These are phyloP conservation scores for Stachybotrys chlorohalonatus DNA, from an alignment of 2,329 filamentous ascomycete genomes.

Conservation along the genomic window DNA sequence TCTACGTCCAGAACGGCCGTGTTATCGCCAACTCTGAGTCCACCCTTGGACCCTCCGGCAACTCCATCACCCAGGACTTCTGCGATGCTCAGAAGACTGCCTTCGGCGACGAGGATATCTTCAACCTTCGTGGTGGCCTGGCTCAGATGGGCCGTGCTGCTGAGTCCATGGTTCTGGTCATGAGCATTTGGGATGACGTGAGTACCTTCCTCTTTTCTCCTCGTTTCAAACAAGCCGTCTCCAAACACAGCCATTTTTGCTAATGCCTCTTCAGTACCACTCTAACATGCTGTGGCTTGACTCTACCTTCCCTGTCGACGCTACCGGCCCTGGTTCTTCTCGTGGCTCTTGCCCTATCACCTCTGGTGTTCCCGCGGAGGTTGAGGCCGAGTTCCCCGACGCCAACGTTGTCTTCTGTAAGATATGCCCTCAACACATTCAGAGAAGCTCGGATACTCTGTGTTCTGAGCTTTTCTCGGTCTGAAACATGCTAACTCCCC, in stretches of 20 bases:
- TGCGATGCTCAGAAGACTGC: conserved; percentile 46
- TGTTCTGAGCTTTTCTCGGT: not conserved
- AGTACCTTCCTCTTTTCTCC: conserved; percentile 1
- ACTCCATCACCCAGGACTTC: conserved; percentile 43
- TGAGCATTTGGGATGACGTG: conserved; percentile 48
- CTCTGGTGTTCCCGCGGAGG: conserved; percentile 39
- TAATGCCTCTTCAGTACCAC: conserved; percentile 26
- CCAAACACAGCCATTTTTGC: not conserved
- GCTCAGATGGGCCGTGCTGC: conserved; percentile 37
- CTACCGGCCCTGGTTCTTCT: conserved; percentile 33
- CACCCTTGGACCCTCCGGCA: conserved; percentile 25
- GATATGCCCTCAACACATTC: not conserved
- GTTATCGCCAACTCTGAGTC: conserved; percentile 42
- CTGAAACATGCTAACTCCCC: not conserved
- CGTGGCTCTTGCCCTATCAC: conserved; percentile 43
- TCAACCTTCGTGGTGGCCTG: conserved; percentile 46
- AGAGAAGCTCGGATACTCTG: not conserved
- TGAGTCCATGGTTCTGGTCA: conserved; percentile 31
- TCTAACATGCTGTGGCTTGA: conserved; percentile 66
- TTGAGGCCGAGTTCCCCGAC: conserved; percentile 33
- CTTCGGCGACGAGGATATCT: conserved; percentile 43
- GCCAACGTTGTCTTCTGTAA: conserved; percentile 38
- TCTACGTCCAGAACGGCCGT: conserved; percentile 52
- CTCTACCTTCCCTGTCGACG: conserved; percentile 44
- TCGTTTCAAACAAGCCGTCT: not conserved